phyloP scores from a whole-genome alignment of 75 land plant species.

The Pinus albicaulis region DNA sequence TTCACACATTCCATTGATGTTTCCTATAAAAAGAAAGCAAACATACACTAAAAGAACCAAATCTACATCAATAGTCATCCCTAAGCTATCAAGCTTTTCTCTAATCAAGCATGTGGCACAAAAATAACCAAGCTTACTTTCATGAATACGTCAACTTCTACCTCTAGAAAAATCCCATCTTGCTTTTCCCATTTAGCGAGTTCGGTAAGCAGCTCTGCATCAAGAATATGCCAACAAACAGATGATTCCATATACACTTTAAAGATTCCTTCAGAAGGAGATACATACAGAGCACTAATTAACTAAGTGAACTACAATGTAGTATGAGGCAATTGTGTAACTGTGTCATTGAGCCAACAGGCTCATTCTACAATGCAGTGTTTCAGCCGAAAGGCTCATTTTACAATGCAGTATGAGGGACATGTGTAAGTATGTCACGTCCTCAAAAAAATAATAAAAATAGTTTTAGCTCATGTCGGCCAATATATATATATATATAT shows the following conservation, averaged over 20 bases:
- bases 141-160: constrained; percentile 91
- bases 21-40: constrained; percentile 34
- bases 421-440: too few species aligned
- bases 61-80: not conserved
- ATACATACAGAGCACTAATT: too few species aligned
- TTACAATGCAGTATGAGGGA: too few species aligned
- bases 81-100: not conserved
- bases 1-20: constrained; percentile 64
- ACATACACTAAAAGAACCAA: not conserved
- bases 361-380: too few species aligned
- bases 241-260: not conserved
- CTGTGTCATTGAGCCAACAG: too few species aligned
- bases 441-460: too few species aligned
- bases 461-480: too few species aligned
- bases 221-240: constrained; percentile 3
- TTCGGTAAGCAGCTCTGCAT: constrained; percentile 72
- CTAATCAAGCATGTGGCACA: not conserved
- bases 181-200: constrained; percentile 84
- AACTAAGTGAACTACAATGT: too few species aligned
- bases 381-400: too few species aligned
- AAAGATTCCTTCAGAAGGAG: too few species aligned
- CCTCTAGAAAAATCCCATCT: constrained; percentile 79
- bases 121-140: constrained; percentile 46
- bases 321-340: too few species aligned
- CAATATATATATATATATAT: too few species aligned